Evolutionary conservation across 2,329 filamentous ascomycete species (phyloP).

Genomic region (Chalara sp.): DNA sequence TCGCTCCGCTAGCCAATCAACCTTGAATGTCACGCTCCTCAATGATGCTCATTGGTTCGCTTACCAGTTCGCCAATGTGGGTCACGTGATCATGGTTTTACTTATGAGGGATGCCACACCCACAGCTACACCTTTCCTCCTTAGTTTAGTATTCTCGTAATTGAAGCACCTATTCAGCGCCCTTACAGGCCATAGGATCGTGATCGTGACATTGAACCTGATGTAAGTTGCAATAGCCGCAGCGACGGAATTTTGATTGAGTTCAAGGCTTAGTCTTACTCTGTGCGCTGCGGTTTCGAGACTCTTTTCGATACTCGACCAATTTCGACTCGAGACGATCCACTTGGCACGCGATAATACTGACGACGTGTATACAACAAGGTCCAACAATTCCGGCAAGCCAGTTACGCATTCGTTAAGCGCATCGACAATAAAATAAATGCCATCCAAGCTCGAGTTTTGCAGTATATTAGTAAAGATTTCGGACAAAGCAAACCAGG

Average conservation of each 20-base stretch:
- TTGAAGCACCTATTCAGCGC: no score
- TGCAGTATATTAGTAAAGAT: conserved; percentile 8
- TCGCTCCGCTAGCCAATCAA: no score
- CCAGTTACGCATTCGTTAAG: conserved; percentile 14
- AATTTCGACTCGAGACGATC: conserved; percentile 13
- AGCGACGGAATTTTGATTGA: conserved; percentile 29
- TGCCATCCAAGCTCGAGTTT: conserved; percentile 2
- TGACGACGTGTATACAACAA: conserved; percentile 4
- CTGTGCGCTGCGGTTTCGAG: neutral
- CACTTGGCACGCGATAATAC: conserved; percentile 8
- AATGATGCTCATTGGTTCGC: no score
- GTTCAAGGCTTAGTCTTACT: conserved; percentile 18
- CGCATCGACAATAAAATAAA: conserved; percentile 17
- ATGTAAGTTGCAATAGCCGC: no score
- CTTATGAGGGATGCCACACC: no score
- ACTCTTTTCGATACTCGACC: conserved; percentile 3
- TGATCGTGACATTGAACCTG: no score
- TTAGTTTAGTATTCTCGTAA: no score
- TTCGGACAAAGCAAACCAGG: conserved; percentile 5
- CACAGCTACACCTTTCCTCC: no score
- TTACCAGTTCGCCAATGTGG: no score
- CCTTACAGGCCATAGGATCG: no score
- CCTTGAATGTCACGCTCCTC: no score
- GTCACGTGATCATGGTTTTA: no score
- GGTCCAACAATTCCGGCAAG: conserved; percentile 4